Base-by-base conservation (phyloP, 139 green algal genomes). In the Bryopsis sp. region DNA sequence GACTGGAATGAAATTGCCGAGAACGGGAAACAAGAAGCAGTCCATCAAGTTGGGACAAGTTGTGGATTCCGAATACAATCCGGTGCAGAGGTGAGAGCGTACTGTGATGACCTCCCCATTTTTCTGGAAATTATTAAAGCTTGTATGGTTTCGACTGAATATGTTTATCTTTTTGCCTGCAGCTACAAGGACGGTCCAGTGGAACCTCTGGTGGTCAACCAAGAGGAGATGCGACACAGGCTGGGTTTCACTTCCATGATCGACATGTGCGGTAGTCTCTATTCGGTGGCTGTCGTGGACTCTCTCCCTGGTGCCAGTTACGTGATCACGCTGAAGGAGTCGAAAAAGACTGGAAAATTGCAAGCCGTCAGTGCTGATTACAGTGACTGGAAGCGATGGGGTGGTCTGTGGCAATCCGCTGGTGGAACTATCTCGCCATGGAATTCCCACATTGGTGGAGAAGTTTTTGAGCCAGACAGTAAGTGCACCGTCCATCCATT, bases 401-500 rank as follows among this genome's bases (percentile, higher is more conserved):
- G 73, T 29, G 73, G 73, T 26, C 47, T 78, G n/a, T 69, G 62
- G 62, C 5, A n/a, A 26, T 28, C n/a, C 15, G 39, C 58, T 65
- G 62, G 62, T 48, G 77, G 71, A 35, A 70, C 70, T 1, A 33
- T 77, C 29, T 68, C 71, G 7, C 75, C 75, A 4, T 81, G 75
- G 75, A 60, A 70, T 34, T 77, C 71, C n/a, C 75, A 76, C 57
- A 31, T 81, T 43, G 48, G 58, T 46, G 35, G 32, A 43, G 75
- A 81, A 64, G 71, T 72, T 64, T 73, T 67, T 37, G 75, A 81
- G 47, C 75, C 75, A 0, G 75, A 81, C 32, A 68, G 43, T 54
- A 19, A 54, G 43, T 54, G 11, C n/a, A n/a, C n/a, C n/a, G n/a
- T n/a, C n/a, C n/a, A n/a, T n/a, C n/a, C n/a, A n/a, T n/a, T n/a